Base-by-base conservation (phyloP, 495 filamentous ascomycete genomes). In the Oleoguttula mirabilis region DNA sequence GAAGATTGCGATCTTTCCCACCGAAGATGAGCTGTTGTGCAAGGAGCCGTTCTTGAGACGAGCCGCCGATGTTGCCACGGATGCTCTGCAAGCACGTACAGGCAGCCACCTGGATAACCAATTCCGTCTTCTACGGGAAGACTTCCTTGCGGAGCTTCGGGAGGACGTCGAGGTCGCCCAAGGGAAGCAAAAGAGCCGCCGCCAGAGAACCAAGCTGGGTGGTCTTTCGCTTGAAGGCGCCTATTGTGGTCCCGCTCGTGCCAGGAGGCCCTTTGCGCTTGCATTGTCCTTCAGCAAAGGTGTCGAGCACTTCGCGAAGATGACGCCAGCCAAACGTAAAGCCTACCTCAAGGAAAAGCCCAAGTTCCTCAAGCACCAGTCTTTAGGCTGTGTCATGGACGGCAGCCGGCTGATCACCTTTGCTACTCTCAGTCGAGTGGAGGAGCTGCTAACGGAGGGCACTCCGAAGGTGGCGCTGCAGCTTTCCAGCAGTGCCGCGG, bases 121-220 rank as follows among this genome's bases (percentile, higher is more conserved):
- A 41, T 92, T 85, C 50, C 79, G 84, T 0, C 70, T 88, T 1
- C 59, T 84, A 2, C 62, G 84, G 3, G 81, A 88, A 47, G 83
- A 88, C 43, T 76, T 87, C 71, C 59, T 86, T 0, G 69, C 62
- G 0, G 79, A 79, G 39, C 58, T 87, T 7, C 69, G 77, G 0
- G 72, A 79, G 11, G 79, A 78, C 30, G 39, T 54, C 32, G 47
- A 54, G 25, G 7, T 7, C 25, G 38, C 37, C 1, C 30, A 24
- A 8, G 31, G 36, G 11, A 43, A 41, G 22, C 35, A 45, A 11
- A 32, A 45, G 21, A 14, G 32, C 6, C 21, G 28, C 4, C 37
- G 21, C 25, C 25, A 17, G 3, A 10, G 12, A 1, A n/a, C 21
- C 6, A 11, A 12, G 5, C 25, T 55, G n/a, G 6, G 32, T 4